Conservation (phyloP, 2,329 filamentous ascomycete genomes). For the Epichloe uncinata region DNA sequence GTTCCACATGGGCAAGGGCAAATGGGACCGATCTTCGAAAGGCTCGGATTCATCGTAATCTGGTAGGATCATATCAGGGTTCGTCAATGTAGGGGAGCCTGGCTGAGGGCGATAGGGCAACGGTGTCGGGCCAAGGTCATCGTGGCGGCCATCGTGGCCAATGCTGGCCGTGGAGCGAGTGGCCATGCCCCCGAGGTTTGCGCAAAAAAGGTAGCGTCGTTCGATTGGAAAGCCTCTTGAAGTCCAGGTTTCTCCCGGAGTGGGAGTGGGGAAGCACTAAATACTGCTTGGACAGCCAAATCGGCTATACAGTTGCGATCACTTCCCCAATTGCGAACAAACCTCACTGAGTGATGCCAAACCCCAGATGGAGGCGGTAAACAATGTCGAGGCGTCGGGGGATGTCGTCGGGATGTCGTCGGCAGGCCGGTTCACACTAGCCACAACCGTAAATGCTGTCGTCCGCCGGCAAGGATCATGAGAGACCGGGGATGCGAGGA, state of each 20-base stretch:
- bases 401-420: not conserved
- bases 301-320: not conserved
- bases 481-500: not conserved
- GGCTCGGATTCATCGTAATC: constrained; percentile 49
- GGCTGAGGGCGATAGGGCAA: constrained; percentile 36
- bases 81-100: constrained; percentile 75
- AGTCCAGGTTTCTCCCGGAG: not conserved
- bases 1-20: constrained; percentile 40
- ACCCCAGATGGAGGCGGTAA: not conserved
- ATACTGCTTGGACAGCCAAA: not conserved
- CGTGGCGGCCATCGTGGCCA: constrained; percentile 17
- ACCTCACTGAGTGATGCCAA: not conserved
- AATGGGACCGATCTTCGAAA: constrained; percentile 36
- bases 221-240: not conserved
- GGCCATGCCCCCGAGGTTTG: constrained; percentile 16
- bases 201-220: not conserved
- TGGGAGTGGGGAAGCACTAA: not conserved
- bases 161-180: constrained; percentile 15
- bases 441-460: not conserved
- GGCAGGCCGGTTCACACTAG: not conserved
- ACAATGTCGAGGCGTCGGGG: not conserved
- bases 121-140: constrained; percentile 12
- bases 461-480: not conserved
- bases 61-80: constrained; percentile 89
- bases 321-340: not conserved